Base-by-base conservation (phyloP, 495 filamentous ascomycete genomes). In the Penicillium coffeae region DNA sequence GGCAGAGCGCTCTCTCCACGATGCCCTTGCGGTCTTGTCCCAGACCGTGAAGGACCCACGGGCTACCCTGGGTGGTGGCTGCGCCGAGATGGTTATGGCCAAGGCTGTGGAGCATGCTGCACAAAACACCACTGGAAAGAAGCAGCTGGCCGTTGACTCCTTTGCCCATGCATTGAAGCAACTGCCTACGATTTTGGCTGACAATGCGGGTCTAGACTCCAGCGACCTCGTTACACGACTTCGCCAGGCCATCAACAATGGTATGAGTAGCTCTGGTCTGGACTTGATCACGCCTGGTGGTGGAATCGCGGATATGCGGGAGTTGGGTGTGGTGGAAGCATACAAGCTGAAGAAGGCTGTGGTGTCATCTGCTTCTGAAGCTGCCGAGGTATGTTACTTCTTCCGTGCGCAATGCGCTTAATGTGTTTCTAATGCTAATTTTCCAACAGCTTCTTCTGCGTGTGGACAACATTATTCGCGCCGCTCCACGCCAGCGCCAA, bases 331-430 rank as follows among this genome's bases (percentile, higher is more conserved):
- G n/a, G 86, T 98, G 61, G 93, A 98, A 73, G 95, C 90, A 61
- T 98, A 96, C 76, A 97, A 98, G 77, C 72, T 98, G 64, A 98
- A 98, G 81, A 86, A 85, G 65, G 93, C 93, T 12, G 93, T 98
- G 47, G 93, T 98, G 30, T 89, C 84, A 19, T 95, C 90, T 47
- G 93, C 93, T 10, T 90, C 88, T 18, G 93, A 98, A 72, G 93
- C 93, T 27, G 92, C 93, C 47, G 94, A 98, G 81, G 90, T 96
- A 76, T 14, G 44, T 15, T 48, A 12, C 32, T 47, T 40, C 22
- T 35, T 19, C 38, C 40, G 4, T 38, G 2, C 2, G 16, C n/a
- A n/a, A n/a, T n/a, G n/a, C n/a, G n/a, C n/a, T n/a, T n/a, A n/a
- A n/a, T n/a, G n/a, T n/a, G n/a, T n/a, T 25, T 12, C 13, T 59